Evolutionary conservation across 352 stramenopile genomes (phyloP).

Genomic region (Phytophthora syringae): DNA sequence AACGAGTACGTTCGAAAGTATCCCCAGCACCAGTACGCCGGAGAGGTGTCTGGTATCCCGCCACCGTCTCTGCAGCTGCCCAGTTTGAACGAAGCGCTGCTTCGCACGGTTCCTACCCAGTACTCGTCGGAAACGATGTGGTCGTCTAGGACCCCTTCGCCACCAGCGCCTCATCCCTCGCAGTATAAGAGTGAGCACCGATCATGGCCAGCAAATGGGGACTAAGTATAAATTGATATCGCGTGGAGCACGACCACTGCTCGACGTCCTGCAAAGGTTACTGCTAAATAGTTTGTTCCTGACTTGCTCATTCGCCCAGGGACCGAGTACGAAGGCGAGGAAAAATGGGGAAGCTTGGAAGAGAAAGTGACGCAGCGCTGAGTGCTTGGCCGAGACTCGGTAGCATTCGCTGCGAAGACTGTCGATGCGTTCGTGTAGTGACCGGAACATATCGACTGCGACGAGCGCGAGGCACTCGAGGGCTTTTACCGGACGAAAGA

Average conservation of each 20-base stretch:
- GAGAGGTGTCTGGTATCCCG: conserved; percentile 26
- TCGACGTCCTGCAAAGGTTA: background rate
- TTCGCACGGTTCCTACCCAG: conserved; percentile 38
- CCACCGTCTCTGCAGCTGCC: conserved; percentile 38
- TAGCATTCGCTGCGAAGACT: conserved; percentile 25
- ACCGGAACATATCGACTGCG: conserved; percentile 28
- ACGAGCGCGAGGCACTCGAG: conserved; percentile 7
- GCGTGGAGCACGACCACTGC: background rate
- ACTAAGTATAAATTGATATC: conserved; percentile 23
- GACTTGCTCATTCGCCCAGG: conserved; percentile 9
- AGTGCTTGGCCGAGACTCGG: conserved; percentile 62
- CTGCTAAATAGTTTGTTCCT: background rate
- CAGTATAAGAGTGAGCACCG: conserved; percentile 35
- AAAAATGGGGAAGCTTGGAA: conserved; percentile 49
- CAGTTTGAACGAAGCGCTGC: conserved; percentile 51
- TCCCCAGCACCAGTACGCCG: conserved; percentile 28
- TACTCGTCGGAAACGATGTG: conserved; percentile 32
- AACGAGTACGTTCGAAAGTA: conserved; percentile 17
- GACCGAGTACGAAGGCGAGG: conserved; percentile 2
- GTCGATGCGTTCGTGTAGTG: conserved; percentile 3
- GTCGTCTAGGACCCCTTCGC: conserved; percentile 23
- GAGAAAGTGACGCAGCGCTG: conserved; percentile 46
- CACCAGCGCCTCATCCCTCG: conserved; percentile 24
- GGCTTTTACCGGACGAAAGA: conserved; percentile 16
- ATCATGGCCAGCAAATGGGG: conserved; percentile 29